Percentiles rank a stretch among this genome's conserved stretches.
Evolutionary conservation across 1,139 yeast species (phyloP).

Genomic region (Oligophagozyma castellii): DNA sequence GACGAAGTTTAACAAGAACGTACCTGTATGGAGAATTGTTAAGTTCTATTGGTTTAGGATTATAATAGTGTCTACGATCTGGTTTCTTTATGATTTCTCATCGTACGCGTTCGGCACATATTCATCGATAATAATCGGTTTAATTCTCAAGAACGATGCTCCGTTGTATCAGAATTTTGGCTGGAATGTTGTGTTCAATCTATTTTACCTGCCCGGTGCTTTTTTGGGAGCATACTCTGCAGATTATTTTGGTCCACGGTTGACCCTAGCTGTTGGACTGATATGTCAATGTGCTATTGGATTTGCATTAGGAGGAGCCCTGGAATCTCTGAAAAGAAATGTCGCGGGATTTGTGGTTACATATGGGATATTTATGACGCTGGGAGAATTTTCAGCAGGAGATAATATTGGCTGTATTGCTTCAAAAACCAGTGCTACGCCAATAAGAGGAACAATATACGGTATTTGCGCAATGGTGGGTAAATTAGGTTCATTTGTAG

Average conservation of each 20-base stretch:
- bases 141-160: slow-evolving; percentile 45
- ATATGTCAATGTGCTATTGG: slow-evolving; percentile 66
- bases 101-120: slow-evolving; percentile 79
- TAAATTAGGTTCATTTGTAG: slow-evolving; percentile 85
- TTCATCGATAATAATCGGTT: slow-evolving; percentile 49
- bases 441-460: slow-evolving; percentile 82
- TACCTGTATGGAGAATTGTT: slow-evolving; percentile 56
- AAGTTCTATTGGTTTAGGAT: slow-evolving; percentile 83
- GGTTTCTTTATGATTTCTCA: slow-evolving; percentile 88
- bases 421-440: slow-evolving; percentile 73
- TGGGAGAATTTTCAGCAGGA: slow-evolving; percentile 94
- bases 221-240: slow-evolving; percentile 67
- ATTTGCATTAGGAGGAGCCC: slow-evolving; percentile 69
- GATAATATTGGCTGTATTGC: slow-evolving; percentile 82
- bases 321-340: slow-evolving; percentile 39
- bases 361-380: slow-evolving; percentile 71
- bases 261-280: slow-evolving; percentile 60
- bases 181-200: slow-evolving; percentile 81
- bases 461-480: slow-evolving; percentile 88
- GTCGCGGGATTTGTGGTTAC: slow-evolving; percentile 73
- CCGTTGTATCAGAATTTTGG: slow-evolving; percentile 63
- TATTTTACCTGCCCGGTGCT: slow-evolving; percentile 85
- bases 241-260: slow-evolving; percentile 84
- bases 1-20: slow-evolving; percentile 51
- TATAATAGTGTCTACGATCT: slow-evolving; percentile 53